phyloP scores from a whole-genome alignment of 352 stramenopile genomes.

The Hyaloperonospora brassicae region DNA sequence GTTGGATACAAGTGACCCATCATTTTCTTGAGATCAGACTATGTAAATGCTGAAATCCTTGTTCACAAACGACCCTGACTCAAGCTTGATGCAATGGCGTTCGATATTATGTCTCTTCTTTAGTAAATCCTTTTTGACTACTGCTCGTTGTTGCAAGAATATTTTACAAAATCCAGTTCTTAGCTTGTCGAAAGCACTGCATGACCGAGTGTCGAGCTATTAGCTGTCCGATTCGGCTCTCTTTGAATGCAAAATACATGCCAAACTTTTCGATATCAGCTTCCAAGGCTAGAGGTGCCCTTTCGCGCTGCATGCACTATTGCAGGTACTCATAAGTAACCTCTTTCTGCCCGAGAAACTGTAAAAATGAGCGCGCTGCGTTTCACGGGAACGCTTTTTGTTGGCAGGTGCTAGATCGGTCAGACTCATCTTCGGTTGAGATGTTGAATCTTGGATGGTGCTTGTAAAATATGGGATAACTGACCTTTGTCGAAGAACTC shows the following conservation, averaged over 20 bases:
- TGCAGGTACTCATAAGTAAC: no score
- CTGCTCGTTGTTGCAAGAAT: neutral
- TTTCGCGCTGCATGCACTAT: no score
- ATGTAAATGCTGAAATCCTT: neutral
- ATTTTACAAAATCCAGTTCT: slow-evolving; percentile 19
- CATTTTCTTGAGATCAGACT: neutral
- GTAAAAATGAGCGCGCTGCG: no score
- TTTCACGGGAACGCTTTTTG: no score
- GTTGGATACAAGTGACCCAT: neutral
- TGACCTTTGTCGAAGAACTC: no score
- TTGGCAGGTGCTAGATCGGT: no score
- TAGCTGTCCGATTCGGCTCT: neutral
- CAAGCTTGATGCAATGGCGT: neutral
- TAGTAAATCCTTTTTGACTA: neutral
- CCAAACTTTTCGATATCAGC: slow-evolving; percentile 17
- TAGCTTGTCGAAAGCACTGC: slow-evolving; percentile 17
- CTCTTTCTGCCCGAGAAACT: no score
- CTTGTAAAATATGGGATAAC: no score
- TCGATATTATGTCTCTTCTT: neutral
- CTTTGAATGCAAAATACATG: neutral
- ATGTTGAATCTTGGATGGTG: no score
- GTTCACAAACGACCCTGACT: neutral
- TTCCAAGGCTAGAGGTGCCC: no score
- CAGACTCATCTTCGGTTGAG: no score
- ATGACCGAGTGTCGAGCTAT: slow-evolving; percentile 1